phyloP scores from a whole-genome alignment of 2,329 filamentous ascomycete species.

The Ophiostoma quercus region DNA sequence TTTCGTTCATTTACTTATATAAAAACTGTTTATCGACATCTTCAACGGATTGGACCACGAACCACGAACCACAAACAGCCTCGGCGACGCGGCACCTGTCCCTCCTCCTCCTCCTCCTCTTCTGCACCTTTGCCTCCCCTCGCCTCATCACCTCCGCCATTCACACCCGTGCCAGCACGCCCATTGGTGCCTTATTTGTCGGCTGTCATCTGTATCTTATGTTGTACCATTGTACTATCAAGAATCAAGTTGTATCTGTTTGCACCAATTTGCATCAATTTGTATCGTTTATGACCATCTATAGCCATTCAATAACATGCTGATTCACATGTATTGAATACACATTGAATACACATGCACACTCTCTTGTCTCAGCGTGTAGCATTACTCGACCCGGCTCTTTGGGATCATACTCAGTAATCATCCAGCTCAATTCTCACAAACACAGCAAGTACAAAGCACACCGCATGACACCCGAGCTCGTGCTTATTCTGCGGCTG shows the following conservation, averaged over 20 bases:
- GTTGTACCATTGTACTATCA: too few species aligned
- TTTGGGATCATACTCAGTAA: neutral
- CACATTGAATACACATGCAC: neutral
- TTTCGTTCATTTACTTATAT: neutral
- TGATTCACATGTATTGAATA: neutral
- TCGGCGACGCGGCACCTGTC: neutral
- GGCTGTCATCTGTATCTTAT: too few species aligned
- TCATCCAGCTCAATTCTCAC: neutral
- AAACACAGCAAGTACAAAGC: neutral
- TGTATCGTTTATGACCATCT: neutral
- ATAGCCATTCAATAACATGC: too few species aligned
- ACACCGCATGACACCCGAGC: neutral
- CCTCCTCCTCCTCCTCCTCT: neutral
- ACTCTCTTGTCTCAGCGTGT: neutral
- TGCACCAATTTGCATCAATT: neutral
- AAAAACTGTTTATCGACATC: neutral
- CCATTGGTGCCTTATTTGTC: neutral
- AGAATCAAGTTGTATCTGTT: too few species aligned
- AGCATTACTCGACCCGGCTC: neutral
- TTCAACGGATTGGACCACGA: neutral
- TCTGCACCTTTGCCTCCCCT: neutral
- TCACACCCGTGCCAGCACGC: neutral
- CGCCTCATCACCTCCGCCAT: constrained; percentile 6
- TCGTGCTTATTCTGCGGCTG: neutral
- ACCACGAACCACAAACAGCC: neutral